These are phyloP conservation scores for Lipomyces starkeyi DNA, from an alignment of 805 yeast genomes.

Conservation along the genomic window DNA sequence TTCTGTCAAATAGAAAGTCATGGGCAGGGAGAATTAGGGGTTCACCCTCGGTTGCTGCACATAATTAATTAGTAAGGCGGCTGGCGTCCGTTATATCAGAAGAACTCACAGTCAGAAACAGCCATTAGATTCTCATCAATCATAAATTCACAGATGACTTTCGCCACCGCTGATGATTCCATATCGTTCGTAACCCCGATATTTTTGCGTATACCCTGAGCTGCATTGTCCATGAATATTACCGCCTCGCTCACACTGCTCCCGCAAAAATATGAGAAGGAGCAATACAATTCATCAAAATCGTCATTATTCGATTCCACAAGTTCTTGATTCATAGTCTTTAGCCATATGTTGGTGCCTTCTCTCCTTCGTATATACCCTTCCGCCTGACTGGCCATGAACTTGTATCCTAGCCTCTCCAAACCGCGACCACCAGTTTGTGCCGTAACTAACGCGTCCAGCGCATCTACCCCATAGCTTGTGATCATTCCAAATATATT, in stretches of 20 bases:
- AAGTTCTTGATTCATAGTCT: slow-evolving; percentile 3
- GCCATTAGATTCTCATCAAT: neutral
- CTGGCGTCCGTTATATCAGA: neutral
- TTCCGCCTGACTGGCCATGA: slow-evolving; percentile 20
- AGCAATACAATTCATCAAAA: slow-evolving; percentile 18
- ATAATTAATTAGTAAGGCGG: neutral
- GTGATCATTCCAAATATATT: slow-evolving; percentile 10
- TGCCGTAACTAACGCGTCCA: slow-evolving; percentile 20
- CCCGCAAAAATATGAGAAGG: slow-evolving; percentile 16
- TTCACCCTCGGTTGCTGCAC: neutral
- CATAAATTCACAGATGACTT: slow-evolving; percentile 4
- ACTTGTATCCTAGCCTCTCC: slow-evolving; percentile 12
- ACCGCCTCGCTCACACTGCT: slow-evolving; percentile 7
- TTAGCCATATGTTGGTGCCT: slow-evolving; percentile 15
- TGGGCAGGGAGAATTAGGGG: neutral
- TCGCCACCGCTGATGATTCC: neutral
- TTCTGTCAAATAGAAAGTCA: slow-evolving; percentile 13
- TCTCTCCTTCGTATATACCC: slow-evolving; percentile 25
- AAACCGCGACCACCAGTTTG: neutral
- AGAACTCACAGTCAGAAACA: neutral
- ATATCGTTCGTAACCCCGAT: neutral
- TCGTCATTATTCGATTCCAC: neutral
- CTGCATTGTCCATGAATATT: slow-evolving; percentile 22
- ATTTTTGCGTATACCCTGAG: neutral
- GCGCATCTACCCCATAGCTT: slow-evolving; percentile 22